phyloP scores from a whole-genome alignment of 768 basidiomycete genomes.

The Trametes cubensis region DNA sequence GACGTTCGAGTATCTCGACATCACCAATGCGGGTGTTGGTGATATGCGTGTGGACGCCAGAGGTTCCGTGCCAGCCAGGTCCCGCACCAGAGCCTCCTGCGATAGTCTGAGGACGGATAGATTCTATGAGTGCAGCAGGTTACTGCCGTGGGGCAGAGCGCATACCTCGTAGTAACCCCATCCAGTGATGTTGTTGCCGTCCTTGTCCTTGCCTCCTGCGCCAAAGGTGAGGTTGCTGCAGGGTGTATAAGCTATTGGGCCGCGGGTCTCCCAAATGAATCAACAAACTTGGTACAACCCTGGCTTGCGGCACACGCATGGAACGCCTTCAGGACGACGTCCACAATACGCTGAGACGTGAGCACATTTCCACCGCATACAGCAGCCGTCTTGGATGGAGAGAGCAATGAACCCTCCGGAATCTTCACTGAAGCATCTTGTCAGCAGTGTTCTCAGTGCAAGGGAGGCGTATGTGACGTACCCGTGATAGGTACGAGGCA shows the following conservation, averaged over 20 bases:
- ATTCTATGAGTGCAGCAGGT: neutral
- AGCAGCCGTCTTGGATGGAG: constrained; percentile 83
- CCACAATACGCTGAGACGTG: constrained; percentile 91
- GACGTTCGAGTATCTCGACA: constrained; percentile 89
- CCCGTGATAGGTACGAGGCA: constrained; percentile 86
- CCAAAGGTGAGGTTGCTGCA: constrained; percentile 87
- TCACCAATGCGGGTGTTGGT: constrained; percentile 94
- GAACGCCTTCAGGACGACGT: constrained; percentile 92
- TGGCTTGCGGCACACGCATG: constrained; percentile 90
- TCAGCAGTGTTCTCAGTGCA: constrained; percentile 16
- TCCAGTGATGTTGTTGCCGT: constrained; percentile 73
- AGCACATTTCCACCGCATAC: constrained; percentile 93
- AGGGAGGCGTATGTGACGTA: constrained; percentile 36
- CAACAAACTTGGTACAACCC: constrained; percentile 85
- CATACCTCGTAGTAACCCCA: constrained; percentile 79
- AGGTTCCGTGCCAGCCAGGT: constrained; percentile 86
- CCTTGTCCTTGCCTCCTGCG: constrained; percentile 80
- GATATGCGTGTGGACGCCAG: constrained; percentile 92
- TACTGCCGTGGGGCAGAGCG: constrained; percentile 10
- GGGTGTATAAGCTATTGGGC: neutral
- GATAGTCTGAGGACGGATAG: constrained; percentile 64
- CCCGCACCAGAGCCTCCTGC: constrained; percentile 94
- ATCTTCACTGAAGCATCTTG: constrained; percentile 60
- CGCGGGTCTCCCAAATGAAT: neutral
- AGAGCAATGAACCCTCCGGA: constrained; percentile 75